Base-by-base conservation (phyloP, 208 protist genomes). In the Angomonas deanei region DNA sequence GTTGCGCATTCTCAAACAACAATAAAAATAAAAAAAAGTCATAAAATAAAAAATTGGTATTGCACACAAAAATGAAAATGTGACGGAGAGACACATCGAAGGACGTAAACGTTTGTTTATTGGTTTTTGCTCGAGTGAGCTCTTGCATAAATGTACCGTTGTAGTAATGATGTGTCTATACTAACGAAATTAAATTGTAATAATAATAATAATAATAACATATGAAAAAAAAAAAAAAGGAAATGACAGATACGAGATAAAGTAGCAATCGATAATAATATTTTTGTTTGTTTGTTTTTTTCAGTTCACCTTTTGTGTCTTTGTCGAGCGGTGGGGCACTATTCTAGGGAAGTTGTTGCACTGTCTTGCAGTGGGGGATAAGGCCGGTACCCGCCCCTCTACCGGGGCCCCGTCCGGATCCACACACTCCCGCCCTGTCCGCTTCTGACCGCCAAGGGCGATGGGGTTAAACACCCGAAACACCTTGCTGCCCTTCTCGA, bases 401-500 rank as follows among this genome's bases (percentile, higher is more conserved):
- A 78, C 21, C 21, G 50, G 61, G 10, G 61, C 19, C 4, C 75
- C 56, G 2, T 46, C 56, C 15, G 66, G 53, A 24, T 55, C 57
- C 61, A 57, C 70, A 61, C 69, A 76, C 55, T 68, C 64, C 17
- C 73, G 61, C 0, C 70, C 68, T 1, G 63, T 74, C 31, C 47
- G 61, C 27, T 75, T 77, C 19, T 69, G 69, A 19, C 72, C 64
- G 11, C 73, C 75, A 0, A 85, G 55, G 10, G 66, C 36, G 1
- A 89, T 71, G 13, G 82, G 76, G 3, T 70, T 31, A 71, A 89
- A 88, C 0, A 90, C 17, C 56, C 86, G 74, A 42, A 76, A 92
- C 17, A 88, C 30, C 6, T 70, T 46, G 26, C 74, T 86, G 17
- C 79, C 68, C 23, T 74, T 50, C 27, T 74, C 72, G 0, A 92